Conservation (phyloP, 2,329 filamentous ascomycete genomes). For the Fusarium sp. region DNA sequence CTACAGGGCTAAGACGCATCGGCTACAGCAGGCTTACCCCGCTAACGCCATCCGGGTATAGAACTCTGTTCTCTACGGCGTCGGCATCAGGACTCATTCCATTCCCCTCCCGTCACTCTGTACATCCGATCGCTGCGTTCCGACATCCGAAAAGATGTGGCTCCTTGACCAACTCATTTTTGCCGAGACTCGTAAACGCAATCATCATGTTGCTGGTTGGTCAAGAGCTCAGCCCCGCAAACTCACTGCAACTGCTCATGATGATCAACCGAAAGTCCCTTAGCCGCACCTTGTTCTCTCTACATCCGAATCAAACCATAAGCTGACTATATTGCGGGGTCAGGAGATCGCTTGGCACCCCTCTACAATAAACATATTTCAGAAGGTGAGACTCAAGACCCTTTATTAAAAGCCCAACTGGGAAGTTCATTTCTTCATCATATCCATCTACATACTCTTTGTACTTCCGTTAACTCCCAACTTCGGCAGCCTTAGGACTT, state of each 20-base stretch:
- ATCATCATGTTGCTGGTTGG: constrained; percentile 31
- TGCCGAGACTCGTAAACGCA: constrained; percentile 28
- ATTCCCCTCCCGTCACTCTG: not conserved
- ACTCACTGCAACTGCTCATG: constrained; percentile 7
- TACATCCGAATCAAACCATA: constrained; percentile 30
- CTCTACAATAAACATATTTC: not conserved
- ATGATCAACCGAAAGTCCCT: constrained; percentile 23
- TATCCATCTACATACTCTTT: not conserved
- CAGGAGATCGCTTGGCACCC: constrained; percentile 20
- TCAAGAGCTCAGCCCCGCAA: constrained; percentile 15
- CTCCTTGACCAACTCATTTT: not conserved
- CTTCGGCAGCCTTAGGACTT: not conserved
- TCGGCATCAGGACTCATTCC: constrained; percentile 24
- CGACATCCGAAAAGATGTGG: constrained; percentile 26
- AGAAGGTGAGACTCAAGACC: constrained; percentile 16
- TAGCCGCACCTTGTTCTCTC: constrained; percentile 29
- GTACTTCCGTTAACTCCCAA: too few relatives aligned
- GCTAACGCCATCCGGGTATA: not conserved
- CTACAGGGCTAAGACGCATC: not conserved
- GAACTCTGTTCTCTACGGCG: not conserved
- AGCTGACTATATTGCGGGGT: constrained; percentile 36
- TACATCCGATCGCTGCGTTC: constrained; percentile 22
- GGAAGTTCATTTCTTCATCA: not conserved
- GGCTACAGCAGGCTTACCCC: not conserved
- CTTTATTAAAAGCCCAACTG: constrained; percentile 12